A percentile compares a stretch with the other conserved stretches of the same genome.
These are phyloP conservation scores for Candida tallmaniae DNA, from an alignment of 805 yeast genomes.

Conservation along the genomic window DNA sequence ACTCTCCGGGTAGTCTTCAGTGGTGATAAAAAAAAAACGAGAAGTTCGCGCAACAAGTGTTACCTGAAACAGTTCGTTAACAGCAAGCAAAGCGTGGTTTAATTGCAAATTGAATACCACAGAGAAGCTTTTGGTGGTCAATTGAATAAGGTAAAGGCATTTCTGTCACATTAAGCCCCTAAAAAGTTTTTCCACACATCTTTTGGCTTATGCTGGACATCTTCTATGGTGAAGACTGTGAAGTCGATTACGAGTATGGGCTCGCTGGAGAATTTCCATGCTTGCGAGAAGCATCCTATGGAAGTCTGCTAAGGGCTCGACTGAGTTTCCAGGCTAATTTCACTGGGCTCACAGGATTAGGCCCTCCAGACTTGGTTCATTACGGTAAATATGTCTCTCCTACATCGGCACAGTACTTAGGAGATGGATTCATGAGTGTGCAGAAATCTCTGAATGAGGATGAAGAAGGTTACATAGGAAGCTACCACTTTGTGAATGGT, in stretches of 20 bases:
- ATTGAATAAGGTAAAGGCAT: too few species aligned
- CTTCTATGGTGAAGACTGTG: too few species aligned
- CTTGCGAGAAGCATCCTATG: conserved; percentile 10
- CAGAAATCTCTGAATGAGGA: conserved; percentile 13
- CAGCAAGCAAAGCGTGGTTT: too few species aligned
- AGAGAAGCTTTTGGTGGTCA: too few species aligned
- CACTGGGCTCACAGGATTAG: conserved; percentile 10
- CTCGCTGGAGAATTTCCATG: conserved; percentile 8
- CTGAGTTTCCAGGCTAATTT: conserved; percentile 5
- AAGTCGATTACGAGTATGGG: conserved; percentile 6
- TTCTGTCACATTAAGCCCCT: too few species aligned
- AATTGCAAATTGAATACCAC: too few species aligned
- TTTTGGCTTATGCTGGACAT: too few species aligned
- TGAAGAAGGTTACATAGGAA: conserved; percentile 40
- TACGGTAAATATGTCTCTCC: conserved; percentile 33
- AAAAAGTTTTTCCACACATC: too few species aligned
- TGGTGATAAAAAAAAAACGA: too few species aligned
- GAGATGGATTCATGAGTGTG: conserved; percentile 21
- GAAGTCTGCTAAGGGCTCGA: conserved; percentile 7
- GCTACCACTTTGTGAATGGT: conserved; percentile 37
- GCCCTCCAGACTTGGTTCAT: conserved; percentile 38
- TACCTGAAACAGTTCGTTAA: too few species aligned
- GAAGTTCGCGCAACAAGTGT: too few species aligned
- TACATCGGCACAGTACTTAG: conserved; percentile 20
- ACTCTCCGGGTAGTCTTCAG: too few species aligned